Evolutionary conservation across 164 flowering plant genomes (phyloP).

Genomic region (Euptelea pleiosperma): DNA sequence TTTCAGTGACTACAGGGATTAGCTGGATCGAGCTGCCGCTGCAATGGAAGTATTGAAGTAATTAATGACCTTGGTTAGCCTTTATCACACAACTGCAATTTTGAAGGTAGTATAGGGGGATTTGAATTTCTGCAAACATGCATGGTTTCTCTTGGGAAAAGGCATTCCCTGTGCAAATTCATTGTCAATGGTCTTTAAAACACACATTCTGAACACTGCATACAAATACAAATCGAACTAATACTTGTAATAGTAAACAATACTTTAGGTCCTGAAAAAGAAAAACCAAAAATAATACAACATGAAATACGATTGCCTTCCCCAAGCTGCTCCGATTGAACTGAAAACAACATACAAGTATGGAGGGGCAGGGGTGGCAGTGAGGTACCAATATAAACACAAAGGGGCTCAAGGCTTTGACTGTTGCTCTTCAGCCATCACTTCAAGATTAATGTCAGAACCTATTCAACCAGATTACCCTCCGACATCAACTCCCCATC

Average conservation of each 20-base stretch:
- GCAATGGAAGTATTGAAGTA: too few species aligned
- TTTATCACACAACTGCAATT: too few species aligned
- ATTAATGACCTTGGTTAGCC: too few species aligned
- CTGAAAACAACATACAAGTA: conserved; percentile 7
- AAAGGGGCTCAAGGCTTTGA: conserved; percentile 6
- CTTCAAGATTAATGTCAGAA: background rate
- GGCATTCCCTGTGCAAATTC: too few species aligned
- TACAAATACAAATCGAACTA: background rate
- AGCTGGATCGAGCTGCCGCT: too few species aligned
- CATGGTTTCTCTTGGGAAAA: too few species aligned
- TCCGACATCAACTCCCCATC: too few species aligned
- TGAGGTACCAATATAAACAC: conserved; percentile 6
- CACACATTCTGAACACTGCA: background rate
- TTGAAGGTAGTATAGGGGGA: too few species aligned
- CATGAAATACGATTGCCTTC: conserved; percentile 1
- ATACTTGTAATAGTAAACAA: background rate
- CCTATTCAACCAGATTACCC: too few species aligned
- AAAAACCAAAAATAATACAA: conserved; percentile 4
- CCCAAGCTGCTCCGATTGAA: conserved; percentile 15
- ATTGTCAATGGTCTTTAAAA: background rate
- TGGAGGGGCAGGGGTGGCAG: background rate
- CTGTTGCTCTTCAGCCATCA: background rate
- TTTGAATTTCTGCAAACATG: too few species aligned
- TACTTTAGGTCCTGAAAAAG: background rate
- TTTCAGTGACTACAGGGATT: too few species aligned